Conservation (phyloP, 2,329 filamentous ascomycete genomes). For the Colletotrichum coccodes region DNA sequence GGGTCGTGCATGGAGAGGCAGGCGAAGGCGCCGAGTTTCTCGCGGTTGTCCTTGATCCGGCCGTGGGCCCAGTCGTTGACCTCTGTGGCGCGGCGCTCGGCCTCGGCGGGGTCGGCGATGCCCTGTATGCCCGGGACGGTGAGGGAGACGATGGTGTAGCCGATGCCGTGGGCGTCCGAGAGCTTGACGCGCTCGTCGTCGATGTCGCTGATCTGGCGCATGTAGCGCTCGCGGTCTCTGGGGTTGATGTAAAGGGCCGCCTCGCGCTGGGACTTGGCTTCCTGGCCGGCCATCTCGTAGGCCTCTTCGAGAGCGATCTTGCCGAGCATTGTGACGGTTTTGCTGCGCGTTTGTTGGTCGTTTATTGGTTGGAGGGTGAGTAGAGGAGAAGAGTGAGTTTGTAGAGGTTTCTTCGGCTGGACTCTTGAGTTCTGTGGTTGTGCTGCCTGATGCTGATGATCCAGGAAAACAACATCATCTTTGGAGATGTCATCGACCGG, state of each 20-base stretch:
- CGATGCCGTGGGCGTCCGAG: constrained; percentile 58
- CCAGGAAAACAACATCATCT: neutral
- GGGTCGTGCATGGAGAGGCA: constrained; percentile 64
- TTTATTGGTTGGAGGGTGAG: neutral
- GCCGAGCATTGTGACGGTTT: constrained; percentile 57
- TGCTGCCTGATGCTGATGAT: neutral
- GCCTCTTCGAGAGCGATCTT: constrained; percentile 73
- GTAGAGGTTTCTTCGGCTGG: too few species aligned
- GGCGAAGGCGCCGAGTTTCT: constrained; percentile 59
- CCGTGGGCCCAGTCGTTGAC: constrained; percentile 53
- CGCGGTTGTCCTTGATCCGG: constrained; percentile 48
- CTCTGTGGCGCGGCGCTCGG: constrained; percentile 52
- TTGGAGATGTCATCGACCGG: neutral
- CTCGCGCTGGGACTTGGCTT: constrained; percentile 70
- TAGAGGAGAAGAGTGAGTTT: fast-evolving
- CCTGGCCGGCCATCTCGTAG: constrained; percentile 67
- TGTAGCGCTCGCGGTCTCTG: constrained; percentile 67
- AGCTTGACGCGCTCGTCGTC: constrained; percentile 52
- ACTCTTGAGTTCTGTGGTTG: neutral
- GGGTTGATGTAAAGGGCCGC: constrained; percentile 62
- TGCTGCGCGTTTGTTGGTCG: neutral
- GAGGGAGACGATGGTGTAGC: constrained; percentile 59
- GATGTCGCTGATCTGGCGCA: constrained; percentile 60
- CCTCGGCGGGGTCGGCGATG: constrained; percentile 51
- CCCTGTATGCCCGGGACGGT: constrained; percentile 61